phyloP scores from a whole-genome alignment of 805 yeast genomes.

The Metschnikowia drakensbergensis region DNA sequence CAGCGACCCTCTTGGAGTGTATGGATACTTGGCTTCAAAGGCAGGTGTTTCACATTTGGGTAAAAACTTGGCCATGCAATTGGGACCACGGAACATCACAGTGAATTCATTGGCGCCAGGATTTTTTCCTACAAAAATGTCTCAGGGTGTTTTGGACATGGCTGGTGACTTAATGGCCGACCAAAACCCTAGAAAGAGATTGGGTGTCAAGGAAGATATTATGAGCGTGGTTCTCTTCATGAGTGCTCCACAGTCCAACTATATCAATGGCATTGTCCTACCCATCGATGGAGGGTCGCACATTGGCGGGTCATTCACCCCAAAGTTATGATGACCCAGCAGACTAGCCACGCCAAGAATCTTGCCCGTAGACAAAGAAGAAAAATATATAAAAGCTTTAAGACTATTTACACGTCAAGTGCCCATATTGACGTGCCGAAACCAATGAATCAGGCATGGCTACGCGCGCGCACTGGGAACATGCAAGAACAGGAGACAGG shows the following conservation, averaged over 20 bases:
- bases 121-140: slow-evolving; percentile 72
- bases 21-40: slow-evolving; percentile 70
- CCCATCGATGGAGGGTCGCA: slow-evolving; percentile 71
- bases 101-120: slow-evolving; percentile 76
- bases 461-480: not conserved
- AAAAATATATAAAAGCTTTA: not conserved
- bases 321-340: slow-evolving; percentile 10
- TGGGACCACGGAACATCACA: slow-evolving; percentile 63
- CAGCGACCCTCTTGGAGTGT: slow-evolving; percentile 51
- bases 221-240: slow-evolving; percentile 54
- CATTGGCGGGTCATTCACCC: slow-evolving; percentile 22
- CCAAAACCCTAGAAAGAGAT: slow-evolving; percentile 57
- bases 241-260: slow-evolving; percentile 50
- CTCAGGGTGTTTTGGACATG: slow-evolving; percentile 55
- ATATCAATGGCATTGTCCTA: slow-evolving; percentile 62
- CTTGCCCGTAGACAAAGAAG: not conserved
- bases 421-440: not conserved
- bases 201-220: slow-evolving; percentile 60
- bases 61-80: slow-evolving; percentile 56
- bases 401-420: no score
- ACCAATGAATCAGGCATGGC: not conserved
- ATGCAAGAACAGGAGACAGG: not conserved
- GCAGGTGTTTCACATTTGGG: slow-evolving; percentile 72
- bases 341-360: not conserved
- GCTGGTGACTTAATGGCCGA: slow-evolving; percentile 46